A percentile compares a stretch with the other conserved stretches of the same genome.
phyloP scores from a whole-genome alignment of 441 rosid species.

The Arabidopsis hybrid region DNA sequence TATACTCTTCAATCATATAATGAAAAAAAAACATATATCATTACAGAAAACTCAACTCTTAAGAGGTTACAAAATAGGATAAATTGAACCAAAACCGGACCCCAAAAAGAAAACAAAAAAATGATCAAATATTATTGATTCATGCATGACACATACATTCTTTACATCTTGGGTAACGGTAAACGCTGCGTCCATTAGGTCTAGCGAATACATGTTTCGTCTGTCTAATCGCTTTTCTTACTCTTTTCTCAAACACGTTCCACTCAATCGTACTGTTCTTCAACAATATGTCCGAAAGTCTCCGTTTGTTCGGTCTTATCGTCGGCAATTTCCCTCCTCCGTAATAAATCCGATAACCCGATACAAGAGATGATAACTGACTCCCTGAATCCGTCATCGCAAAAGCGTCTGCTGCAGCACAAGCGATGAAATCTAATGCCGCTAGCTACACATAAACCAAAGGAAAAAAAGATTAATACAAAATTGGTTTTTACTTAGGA shows the following conservation, averaged over 20 bases:
- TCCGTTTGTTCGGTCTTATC: slow-evolving; percentile 87
- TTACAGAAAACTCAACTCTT: background rate
- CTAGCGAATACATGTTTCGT: slow-evolving; percentile 81
- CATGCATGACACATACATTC: slow-evolving; percentile 76
- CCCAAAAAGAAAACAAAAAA: background rate
- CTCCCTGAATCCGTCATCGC: slow-evolving; percentile 99
- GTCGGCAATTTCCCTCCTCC: slow-evolving; percentile 97
- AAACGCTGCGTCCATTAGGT: slow-evolving; percentile 83
- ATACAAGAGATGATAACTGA: slow-evolving; percentile 86
- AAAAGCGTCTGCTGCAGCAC: slow-evolving; percentile 86
- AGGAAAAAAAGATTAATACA: background rate
- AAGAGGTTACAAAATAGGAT: background rate
- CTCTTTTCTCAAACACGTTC: slow-evolving; percentile 83
- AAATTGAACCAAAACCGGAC: background rate
- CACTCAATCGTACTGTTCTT: slow-evolving; percentile 82
- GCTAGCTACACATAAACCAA: slow-evolving; percentile 61
- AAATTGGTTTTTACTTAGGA: background rate
- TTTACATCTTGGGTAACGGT: slow-evolving; percentile 79
- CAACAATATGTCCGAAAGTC: slow-evolving; percentile 70
- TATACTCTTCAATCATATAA: background rate
- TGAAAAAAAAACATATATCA: background rate
- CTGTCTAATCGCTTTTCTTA: slow-evolving; percentile 91
- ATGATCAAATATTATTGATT: slow-evolving; percentile 22
- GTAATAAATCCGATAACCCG: slow-evolving; percentile 86
- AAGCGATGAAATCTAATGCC: slow-evolving; percentile 88